These are phyloP conservation scores for Ceratocystis cacaofunesta DNA, from an alignment of 2,329 filamentous ascomycete species.

Conservation along the genomic window DNA sequence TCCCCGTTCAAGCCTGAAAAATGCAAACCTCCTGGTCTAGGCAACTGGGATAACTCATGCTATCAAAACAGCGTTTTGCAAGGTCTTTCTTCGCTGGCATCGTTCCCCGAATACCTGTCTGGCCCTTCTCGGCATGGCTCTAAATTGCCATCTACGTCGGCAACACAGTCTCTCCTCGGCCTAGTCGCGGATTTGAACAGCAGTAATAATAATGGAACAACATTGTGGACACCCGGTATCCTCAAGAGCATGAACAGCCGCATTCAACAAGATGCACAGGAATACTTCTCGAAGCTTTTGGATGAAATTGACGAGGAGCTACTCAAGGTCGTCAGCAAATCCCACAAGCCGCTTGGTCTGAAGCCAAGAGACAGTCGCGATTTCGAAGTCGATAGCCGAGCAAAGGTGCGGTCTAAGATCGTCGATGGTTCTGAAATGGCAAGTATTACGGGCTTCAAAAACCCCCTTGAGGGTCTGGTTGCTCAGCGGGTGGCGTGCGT, in stretches of 20 bases:
- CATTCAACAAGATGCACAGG: conserved; percentile 94
- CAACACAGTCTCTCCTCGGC: conserved; percentile 39
- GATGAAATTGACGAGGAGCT: conserved; percentile 74
- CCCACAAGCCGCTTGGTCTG: conserved; percentile 4
- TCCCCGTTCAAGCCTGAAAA: conserved; percentile 5
- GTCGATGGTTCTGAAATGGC: conserved; percentile 27
- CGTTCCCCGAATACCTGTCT: conserved; percentile 52
- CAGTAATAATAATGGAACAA: conserved; percentile 53
- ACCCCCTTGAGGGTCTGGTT: conserved; percentile 74
- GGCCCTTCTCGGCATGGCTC: conserved; percentile 24
- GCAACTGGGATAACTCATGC: conserved; percentile 90
- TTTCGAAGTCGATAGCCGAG: conserved; percentile 28
- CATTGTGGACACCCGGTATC: conserved; percentile 65
- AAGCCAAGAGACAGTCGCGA: conserved; percentile 25
- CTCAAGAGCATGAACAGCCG: conserved; percentile 89
- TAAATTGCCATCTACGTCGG: conserved; percentile 17
- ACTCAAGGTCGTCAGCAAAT: conserved; percentile 28
- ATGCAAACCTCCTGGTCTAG: conserved; percentile 48
- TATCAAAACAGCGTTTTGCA: conserved; percentile 96
- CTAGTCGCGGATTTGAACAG: conserved; percentile 59
- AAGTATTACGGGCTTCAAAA: conserved; percentile 35
- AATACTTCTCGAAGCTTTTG: conserved; percentile 84
- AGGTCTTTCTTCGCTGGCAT: conserved; percentile 59
- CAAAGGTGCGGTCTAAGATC: conserved; percentile 25
- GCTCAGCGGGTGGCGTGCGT: conserved; percentile 84